Percentiles rank a stretch among this genome's conserved stretches.
phyloP scores from a whole-genome alignment of 169 alveolate genomes.

The Cryptosporidium bovis region DNA sequence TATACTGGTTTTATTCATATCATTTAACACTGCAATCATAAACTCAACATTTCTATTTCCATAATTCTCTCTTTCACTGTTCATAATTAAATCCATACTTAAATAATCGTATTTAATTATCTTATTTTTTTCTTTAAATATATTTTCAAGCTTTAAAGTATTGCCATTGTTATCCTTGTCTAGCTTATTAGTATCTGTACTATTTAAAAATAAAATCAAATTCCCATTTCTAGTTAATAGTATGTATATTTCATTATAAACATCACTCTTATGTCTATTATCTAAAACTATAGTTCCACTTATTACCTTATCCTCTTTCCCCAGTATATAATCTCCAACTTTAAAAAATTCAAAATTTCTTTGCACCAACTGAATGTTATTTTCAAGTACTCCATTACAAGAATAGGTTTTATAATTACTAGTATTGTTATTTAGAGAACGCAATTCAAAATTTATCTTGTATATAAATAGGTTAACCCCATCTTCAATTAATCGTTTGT shows the following conservation, averaged over 20 bases:
- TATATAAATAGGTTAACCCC: too few relatives aligned
- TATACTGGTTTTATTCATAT: slow-evolving; percentile 24
- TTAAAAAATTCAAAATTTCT: too few relatives aligned
- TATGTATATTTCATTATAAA: slow-evolving; percentile 13
- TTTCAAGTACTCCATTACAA: too few relatives aligned
- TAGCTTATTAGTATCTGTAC: neutral
- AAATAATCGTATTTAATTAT: neutral
- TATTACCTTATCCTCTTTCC: too few relatives aligned
- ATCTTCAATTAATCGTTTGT: too few relatives aligned
- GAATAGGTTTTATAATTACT: too few relatives aligned
- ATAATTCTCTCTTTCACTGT: neutral
- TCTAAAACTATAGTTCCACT: neutral
- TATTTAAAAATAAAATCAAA: neutral
- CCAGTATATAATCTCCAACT: too few relatives aligned
- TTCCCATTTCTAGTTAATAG: slow-evolving; percentile 16
- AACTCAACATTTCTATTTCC: neutral
- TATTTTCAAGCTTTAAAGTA: slow-evolving; percentile 3
- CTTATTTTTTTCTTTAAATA: slow-evolving; percentile 28
- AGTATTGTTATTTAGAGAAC: too few relatives aligned
- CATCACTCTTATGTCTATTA: neutral
- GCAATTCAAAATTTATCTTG: too few relatives aligned
- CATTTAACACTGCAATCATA: slow-evolving; percentile 31
- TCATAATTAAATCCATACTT: neutral
- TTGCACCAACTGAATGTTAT: too few relatives aligned
- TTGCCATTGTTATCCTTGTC: neutral